Percentiles rank a stretch among this genome's conserved stretches.
Conservation (phyloP, 441 rosid genomes). For the Geranium incanum region DNA sequence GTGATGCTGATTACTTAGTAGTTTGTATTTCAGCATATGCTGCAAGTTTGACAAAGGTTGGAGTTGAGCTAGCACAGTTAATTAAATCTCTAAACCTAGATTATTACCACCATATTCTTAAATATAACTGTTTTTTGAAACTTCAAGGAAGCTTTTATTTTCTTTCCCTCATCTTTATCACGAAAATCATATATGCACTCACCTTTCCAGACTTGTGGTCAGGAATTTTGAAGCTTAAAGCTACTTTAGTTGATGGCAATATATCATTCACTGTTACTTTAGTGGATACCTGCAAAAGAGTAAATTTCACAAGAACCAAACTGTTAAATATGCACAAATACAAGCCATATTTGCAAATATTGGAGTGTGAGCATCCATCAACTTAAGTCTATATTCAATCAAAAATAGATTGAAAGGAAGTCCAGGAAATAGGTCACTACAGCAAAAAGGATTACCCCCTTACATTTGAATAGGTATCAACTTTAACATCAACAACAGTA, state of each 20-base stretch:
- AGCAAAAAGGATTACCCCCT: constrained; percentile 10
- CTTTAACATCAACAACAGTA: constrained; percentile 60
- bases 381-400: neutral
- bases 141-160: neutral
- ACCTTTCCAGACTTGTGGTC: constrained; percentile 93
- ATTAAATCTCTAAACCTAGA: neutral
- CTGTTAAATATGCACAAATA: constrained; percentile 10
- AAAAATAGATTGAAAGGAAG: neutral
- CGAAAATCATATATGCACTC: constrained; percentile 25
- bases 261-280: constrained; percentile 55
- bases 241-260: constrained; percentile 50
- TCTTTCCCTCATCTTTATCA: neutral
- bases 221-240: constrained; percentile 61
- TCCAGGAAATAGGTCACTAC: neutral
- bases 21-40: neutral
- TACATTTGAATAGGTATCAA: constrained; percentile 67
- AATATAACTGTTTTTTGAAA: too few species aligned
- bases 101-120: neutral
- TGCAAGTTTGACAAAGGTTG: neutral
- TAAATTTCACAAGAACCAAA: constrained; percentile 6
- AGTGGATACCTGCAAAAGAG: constrained; percentile 45
- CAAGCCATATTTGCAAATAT: constrained; percentile 7
- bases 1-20: neutral
- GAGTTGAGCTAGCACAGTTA: neutral
- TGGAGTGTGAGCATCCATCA: neutral